Conservation (phyloP, 768 basidiomycete species). For the Phlebiopsis gigantea region DNA sequence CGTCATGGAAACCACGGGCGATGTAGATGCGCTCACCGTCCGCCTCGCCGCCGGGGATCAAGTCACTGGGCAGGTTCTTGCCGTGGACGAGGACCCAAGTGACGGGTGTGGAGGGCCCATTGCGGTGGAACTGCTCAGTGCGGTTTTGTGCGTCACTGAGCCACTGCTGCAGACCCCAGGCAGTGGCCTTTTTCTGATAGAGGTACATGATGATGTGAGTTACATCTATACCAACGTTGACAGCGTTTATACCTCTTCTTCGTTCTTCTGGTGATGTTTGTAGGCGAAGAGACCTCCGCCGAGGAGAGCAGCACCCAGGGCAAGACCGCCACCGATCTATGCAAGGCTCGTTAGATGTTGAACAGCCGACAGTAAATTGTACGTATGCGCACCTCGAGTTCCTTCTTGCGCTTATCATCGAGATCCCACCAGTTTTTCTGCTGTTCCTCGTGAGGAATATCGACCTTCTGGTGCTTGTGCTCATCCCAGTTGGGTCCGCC, state of each 20-base stretch:
- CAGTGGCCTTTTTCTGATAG: slow-evolving; percentile 42
- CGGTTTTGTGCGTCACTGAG: slow-evolving; percentile 49
- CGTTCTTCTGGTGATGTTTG: slow-evolving; percentile 50
- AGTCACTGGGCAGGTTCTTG: slow-evolving; percentile 50
- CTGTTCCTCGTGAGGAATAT: slow-evolving; percentile 38
- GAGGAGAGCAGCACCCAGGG: slow-evolving; percentile 46
- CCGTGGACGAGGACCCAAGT: slow-evolving; percentile 63
- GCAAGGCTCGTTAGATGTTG: not conserved
- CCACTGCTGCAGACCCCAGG: slow-evolving; percentile 53
- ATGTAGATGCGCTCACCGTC: slow-evolving; percentile 49
- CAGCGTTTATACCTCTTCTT: slow-evolving; percentile 44
- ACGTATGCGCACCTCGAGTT: slow-evolving; percentile 41
- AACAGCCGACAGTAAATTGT: not conserved
- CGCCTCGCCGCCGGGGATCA: slow-evolving; percentile 55
- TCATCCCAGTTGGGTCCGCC: slow-evolving; percentile 16
- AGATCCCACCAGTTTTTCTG: slow-evolving; percentile 53
- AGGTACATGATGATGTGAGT: not conserved
- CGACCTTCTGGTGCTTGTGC: slow-evolving; percentile 25
- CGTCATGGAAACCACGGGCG: slow-evolving; percentile 54
- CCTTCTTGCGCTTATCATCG: slow-evolving; percentile 50
- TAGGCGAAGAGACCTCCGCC: slow-evolving; percentile 48
- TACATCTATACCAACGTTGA: not conserved
- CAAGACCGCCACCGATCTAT: slow-evolving; percentile 62
- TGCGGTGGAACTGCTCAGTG: slow-evolving; percentile 40
- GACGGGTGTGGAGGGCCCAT: slow-evolving; percentile 41